phyloP scores from a whole-genome alignment of 352 stramenopile genomes.

The Halophytophthora batemanensis region DNA sequence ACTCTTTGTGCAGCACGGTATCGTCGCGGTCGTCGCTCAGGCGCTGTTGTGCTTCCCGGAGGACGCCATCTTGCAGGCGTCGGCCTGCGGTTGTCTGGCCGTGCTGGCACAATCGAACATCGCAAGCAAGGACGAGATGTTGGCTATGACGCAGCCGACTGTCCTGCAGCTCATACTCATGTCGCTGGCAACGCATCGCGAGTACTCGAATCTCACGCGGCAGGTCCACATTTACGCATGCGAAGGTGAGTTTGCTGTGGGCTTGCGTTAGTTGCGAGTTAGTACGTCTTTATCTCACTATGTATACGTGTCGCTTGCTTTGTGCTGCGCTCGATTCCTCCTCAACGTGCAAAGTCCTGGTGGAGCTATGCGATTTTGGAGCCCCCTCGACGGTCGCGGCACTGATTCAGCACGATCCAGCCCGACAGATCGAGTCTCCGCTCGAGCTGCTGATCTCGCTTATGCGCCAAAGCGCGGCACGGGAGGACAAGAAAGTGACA shows the following conservation, averaged over 20 bases:
- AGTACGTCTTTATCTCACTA: not conserved
- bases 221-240: constrained; percentile 82
- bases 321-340: not conserved
- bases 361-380: constrained; percentile 59
- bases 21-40: constrained; percentile 45
- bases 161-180: constrained; percentile 42
- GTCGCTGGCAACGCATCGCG: constrained; percentile 49
- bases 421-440: constrained; percentile 18
- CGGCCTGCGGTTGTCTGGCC: constrained; percentile 55
- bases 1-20: constrained; percentile 61
- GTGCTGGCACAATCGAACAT: constrained; percentile 59
- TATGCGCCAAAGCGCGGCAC: constrained; percentile 49
- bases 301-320: not conserved
- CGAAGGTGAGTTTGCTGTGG: constrained; percentile 39
- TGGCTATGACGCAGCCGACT: constrained; percentile 33
- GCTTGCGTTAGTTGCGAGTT: not conserved
- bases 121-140: constrained; percentile 58
- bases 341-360: constrained; percentile 37
- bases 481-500: constrained; percentile 74
- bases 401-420: constrained; percentile 29
- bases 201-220: constrained; percentile 70
- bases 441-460: constrained; percentile 47
- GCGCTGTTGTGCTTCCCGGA: constrained; percentile 52
- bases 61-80: constrained; percentile 68
- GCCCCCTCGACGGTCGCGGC: constrained; percentile 29